These are phyloP conservation scores for Myxozyma neglecta DNA, from an alignment of 805 yeast genomes.

Conservation along the genomic window DNA sequence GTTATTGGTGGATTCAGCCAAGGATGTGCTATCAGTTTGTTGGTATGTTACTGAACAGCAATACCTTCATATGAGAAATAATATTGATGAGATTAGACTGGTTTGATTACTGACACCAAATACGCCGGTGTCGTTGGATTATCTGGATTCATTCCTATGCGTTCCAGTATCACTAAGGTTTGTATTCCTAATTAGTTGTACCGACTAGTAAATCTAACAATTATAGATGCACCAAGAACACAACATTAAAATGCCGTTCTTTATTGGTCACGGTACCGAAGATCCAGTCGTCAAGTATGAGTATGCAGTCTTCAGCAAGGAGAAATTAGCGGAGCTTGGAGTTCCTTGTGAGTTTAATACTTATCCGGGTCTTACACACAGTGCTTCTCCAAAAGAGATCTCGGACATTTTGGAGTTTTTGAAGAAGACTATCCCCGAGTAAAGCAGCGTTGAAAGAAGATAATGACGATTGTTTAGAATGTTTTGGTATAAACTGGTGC, in stretches of 20 bases:
- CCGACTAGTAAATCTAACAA: not conserved
- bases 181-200: not conserved
- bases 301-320: slow-evolving; percentile 46
- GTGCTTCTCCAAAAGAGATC: slow-evolving; percentile 67
- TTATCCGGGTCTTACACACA: slow-evolving; percentile 68
- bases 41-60: slow-evolving; percentile 36
- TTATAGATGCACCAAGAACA: slow-evolving; percentile 34
- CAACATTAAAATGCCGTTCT: slow-evolving; percentile 69
- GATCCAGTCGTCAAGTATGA: slow-evolving; percentile 63
- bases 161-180: slow-evolving; percentile 32
- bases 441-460: not conserved
- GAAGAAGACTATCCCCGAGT: slow-evolving; percentile 37
- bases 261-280: slow-evolving; percentile 82
- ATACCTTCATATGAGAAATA: not conserved
- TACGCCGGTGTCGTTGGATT: slow-evolving; percentile 76
- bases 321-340: slow-evolving; percentile 53
- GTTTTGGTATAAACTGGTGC: not conserved
- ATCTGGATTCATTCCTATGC: slow-evolving; percentile 65
- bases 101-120: slow-evolving; percentile 55
- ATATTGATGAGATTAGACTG: slow-evolving; percentile 36
- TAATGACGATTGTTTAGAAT: not conserved
- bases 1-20: slow-evolving; percentile 96
- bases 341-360: slow-evolving; percentile 49
- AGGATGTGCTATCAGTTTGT: slow-evolving; percentile 81
- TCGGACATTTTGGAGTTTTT: slow-evolving; percentile 53